Evolutionary conservation across 2,329 filamentous ascomycete species (phyloP), one percentile per base, ranked within the genome.

Genomic region (Aspergillus sergii): DNA sequence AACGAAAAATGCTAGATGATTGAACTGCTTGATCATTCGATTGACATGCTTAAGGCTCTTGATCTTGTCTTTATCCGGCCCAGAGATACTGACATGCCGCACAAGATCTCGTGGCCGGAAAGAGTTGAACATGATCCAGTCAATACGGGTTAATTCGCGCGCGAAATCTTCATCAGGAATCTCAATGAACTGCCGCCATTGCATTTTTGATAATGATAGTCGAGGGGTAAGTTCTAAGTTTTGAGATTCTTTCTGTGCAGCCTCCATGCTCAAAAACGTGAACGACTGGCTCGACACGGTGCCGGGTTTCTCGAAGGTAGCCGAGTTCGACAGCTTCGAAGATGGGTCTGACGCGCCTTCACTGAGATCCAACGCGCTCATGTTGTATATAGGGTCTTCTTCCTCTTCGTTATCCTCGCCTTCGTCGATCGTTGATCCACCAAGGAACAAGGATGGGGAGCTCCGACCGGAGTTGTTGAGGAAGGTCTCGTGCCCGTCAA

Each of bases 61-160:
- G 75, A 88, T 89, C 72, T 91, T 79, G 30, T 78, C 76, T 62
- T 80, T 80, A 53, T 80, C 77, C 6, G 74, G 69, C 1, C 76
- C 75, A 0, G 89, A 88, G 54, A 97, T 82, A 72, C 90, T 95
- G 67, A 97, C 94, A 74, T 97, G 92, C 5, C 95, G 91, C 48
- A 98, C 91, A 56, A 98, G 88, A 78, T 99, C 95, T 63, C 95
- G 91, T 60, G 96, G 91, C 30, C 93, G 89, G 65, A 98, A 97
- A 1, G 93, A 94, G 58, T 92, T 96, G 77, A 97, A 98, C 91
- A 98, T 95, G 76, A 96, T 89, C 94, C 94, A 98, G 79, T 99
- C 95, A 60, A 99, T 96, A 64, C 94, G 86, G 4, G 95, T 98
- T 72, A 99, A 86, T 77, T 99, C 95, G 64, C 91, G 89, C 19